Evolutionary conservation across 164 flowering plant species (phyloP), one percentile per base, ranked within the genome.

Genomic region (Stephania cephalantha): DNA sequence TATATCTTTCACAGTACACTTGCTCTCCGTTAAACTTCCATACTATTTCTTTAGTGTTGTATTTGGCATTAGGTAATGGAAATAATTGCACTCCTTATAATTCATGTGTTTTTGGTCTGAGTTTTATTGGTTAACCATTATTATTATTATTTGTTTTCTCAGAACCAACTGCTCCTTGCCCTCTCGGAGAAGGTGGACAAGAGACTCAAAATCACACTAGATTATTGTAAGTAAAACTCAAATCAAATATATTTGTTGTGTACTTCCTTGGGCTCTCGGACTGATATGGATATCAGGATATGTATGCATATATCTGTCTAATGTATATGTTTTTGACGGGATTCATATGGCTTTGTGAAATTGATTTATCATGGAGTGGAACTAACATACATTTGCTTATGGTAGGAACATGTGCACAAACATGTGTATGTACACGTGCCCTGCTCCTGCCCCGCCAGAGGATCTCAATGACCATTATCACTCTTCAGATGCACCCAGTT

Each of bases 401-500:
- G 65, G 69, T 65, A 76, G 78, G 78, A 70, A 70, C 63, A 53
- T 76, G 69, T 70, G 58, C 45, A 25, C 78, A 69, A 70, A 76
- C 73, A 70, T 76, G 9, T 76, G 73, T 7, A 10, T 76, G 18
- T 76, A 70, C 15, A 61, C 61, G 44, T 46, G 69, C 58, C 46
- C 71, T 2, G 35, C 72, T 61, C 69, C 78, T 76, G 78, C 73
- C 3, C 68, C 73, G 22, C 44, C 73, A 22, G 73, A 58, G 55
- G 78, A 75, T 75, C 55, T 75, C 44, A 75, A 75, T 15, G 78
- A 76, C 69, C 78, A 76, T 8, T 76, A 76, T 70, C 73, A 76
- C 73, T 61, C 78, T 22, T 46, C 73, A 5, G 78, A 76, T 52
- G 44, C 73, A 61, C 35, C 78, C 25, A 29, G 68, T 44, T 76